A percentile compares a stretch with the other conserved stretches of the same genome.
Evolutionary conservation across 2,329 filamentous ascomycete species (phyloP).

Genomic region (Cadophora gregata): DNA sequence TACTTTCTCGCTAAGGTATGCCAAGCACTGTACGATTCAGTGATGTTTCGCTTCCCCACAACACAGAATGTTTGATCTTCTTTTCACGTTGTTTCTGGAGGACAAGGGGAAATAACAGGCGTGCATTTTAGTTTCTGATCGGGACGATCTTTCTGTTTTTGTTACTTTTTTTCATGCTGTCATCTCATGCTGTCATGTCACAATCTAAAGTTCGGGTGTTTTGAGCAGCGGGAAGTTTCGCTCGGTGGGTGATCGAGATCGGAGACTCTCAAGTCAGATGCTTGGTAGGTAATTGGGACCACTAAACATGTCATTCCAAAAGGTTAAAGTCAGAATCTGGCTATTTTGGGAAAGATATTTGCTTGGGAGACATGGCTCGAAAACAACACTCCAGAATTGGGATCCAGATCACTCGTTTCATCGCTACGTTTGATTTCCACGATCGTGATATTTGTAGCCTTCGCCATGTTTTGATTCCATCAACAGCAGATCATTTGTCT

Average conservation of each 20-base stretch:
- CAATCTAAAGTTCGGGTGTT: not conserved
- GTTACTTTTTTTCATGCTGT: not conserved
- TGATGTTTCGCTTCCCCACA: constrained; percentile 8
- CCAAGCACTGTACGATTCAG: constrained; percentile 9
- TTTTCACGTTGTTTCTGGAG: not conserved
- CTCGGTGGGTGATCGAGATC: not conserved
- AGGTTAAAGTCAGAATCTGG: too few relatives aligned
- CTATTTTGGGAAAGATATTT: not conserved
- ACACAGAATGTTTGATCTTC: constrained; percentile 10
- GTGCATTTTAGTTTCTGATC: not conserved
- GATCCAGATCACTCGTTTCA: not conserved
- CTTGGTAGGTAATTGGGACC: not conserved
- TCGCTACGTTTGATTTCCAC: constrained; percentile 17
- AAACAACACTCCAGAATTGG: not conserved
- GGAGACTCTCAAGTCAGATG: not conserved
- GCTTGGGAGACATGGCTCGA: not conserved
- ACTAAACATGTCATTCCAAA: not conserved
- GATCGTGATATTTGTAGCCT: constrained; percentile 1
- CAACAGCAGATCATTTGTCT: not conserved
- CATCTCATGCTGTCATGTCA: not conserved
- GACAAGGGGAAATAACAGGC: not conserved
- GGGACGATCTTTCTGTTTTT: not conserved
- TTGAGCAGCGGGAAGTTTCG: not conserved
- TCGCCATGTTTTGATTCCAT: not conserved
- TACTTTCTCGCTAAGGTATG: not conserved